A percentile compares a stretch with the other conserved stretches of the same genome.
Conservation (phyloP, 768 basidiomycete species). For the Mycena indigotica region DNA sequence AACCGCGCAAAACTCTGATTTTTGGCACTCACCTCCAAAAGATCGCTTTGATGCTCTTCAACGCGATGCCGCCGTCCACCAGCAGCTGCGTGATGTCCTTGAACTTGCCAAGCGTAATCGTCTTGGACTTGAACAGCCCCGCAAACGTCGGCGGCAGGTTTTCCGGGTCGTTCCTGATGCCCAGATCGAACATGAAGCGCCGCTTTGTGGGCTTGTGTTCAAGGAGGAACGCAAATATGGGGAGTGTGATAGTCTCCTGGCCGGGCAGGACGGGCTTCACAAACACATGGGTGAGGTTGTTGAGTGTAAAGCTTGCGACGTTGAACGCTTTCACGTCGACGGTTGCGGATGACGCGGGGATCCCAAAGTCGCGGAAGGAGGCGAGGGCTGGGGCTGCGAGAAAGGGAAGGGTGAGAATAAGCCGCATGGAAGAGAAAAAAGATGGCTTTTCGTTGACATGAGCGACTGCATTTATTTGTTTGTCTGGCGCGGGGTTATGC, state of each 20-base stretch:
- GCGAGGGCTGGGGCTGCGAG: neutral
- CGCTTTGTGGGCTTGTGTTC: slow-evolving; percentile 5
- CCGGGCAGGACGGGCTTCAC: slow-evolving; percentile 8
- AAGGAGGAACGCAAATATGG: slow-evolving; percentile 8
- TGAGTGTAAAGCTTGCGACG: neutral
- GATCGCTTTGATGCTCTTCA: slow-evolving; percentile 5
- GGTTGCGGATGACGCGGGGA: slow-evolving; percentile 2
- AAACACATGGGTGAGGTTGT: neutral
- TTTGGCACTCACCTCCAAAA: slow-evolving; percentile 13
- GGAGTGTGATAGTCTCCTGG: neutral
- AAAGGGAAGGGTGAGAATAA: neutral
- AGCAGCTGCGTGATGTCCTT: slow-evolving; percentile 7
- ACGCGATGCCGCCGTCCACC: slow-evolving; percentile 2
- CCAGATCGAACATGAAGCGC: slow-evolving; percentile 12
- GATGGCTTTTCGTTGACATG: no score
- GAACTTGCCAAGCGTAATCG: neutral
- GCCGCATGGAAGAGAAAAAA: slow-evolving; percentile 26
- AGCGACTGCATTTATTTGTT: no score
- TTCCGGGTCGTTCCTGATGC: slow-evolving; percentile 3
- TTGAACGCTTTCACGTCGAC: slow-evolving; percentile 15
- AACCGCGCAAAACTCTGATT: neutral
- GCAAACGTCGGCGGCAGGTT: slow-evolving; percentile 3
- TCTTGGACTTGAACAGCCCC: neutral
- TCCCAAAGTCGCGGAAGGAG: slow-evolving; percentile 1
- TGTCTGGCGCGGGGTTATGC: no score